A percentile compares a stretch with the other conserved stretches of the same genome.
These are phyloP conservation scores for Cudoniella acicularis DNA, from an alignment of 495 filamentous ascomycete genomes.

Conservation along the genomic window DNA sequence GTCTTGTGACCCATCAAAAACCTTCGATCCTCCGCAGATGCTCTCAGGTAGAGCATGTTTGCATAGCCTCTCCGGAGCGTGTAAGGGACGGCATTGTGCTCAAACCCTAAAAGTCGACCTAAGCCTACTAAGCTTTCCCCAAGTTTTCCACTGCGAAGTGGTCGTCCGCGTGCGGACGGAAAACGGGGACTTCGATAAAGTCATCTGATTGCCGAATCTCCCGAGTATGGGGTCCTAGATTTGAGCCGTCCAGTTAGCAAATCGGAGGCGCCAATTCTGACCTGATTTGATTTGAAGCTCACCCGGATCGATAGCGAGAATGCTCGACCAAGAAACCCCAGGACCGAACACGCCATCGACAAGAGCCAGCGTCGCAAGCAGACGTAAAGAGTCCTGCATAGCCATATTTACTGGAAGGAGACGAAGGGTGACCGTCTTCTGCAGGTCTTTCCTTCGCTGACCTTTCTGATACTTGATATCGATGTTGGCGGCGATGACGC, in stretches of 20 bases:
- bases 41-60: neutral
- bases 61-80: neutral
- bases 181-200: neutral
- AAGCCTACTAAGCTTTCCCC: neutral
- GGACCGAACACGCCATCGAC: neutral
- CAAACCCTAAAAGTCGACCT: neutral
- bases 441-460: neutral
- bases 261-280: neutral
- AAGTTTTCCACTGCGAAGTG: neutral
- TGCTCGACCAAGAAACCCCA: neutral
- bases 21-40: neutral
- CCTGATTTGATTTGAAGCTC: neutral
- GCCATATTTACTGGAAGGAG: neutral
- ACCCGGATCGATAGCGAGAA: neutral
- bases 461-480: too few relatives aligned
- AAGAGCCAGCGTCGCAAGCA: neutral
- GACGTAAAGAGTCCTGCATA: constrained; percentile 1
- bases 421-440: neutral
- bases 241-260: neutral
- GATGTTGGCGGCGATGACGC: too few relatives aligned
- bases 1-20: constrained; percentile 8
- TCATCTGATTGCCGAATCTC: neutral
- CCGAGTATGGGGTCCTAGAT: neutral
- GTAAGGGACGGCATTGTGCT: neutral
- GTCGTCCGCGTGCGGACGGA: neutral